These are phyloP conservation scores for Strobilomyces echinocephalus DNA, from an alignment of 768 basidiomycete species.

Conservation along the genomic window DNA sequence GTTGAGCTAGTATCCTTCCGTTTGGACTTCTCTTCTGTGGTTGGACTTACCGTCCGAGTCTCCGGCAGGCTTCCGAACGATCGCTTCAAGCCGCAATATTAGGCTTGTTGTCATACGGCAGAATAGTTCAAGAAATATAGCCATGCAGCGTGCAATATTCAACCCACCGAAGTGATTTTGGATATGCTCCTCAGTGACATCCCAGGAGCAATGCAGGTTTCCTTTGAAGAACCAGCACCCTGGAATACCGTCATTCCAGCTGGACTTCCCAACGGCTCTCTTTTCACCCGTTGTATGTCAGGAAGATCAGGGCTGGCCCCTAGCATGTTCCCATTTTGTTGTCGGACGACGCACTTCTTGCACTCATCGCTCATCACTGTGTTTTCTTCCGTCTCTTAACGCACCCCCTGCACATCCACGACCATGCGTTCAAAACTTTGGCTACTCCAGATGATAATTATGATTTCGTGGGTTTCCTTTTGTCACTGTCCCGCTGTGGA, in stretches of 20 bases:
- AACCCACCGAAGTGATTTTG: slow-evolving; percentile 5
- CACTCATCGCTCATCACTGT: not conserved
- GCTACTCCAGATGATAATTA: not conserved
- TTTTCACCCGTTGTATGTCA: not conserved
- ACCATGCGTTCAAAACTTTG: slow-evolving; percentile 12
- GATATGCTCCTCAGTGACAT: slow-evolving; percentile 1
- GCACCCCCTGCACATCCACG: not conserved
- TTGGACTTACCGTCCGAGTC: not conserved
- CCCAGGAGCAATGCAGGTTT: not conserved
- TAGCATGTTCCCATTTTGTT: not conserved
- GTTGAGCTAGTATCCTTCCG: not conserved
- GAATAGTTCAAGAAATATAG: not conserved
- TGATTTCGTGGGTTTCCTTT: slow-evolving; percentile 1
- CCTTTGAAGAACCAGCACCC: too few species aligned
- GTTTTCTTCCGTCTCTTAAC: not conserved
- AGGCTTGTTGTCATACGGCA: not conserved
- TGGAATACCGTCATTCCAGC: not conserved
- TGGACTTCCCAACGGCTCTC: not conserved
- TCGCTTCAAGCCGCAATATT: not conserved
- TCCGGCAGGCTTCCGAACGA: not conserved
- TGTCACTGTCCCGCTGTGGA: slow-evolving; percentile 3
- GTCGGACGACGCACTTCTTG: not conserved
- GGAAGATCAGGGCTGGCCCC: slow-evolving; percentile 17
- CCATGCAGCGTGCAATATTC: not conserved
- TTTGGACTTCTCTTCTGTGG: not conserved